phyloP scores from a whole-genome alignment of 768 basidiomycete species.

The Ephemerocybe angulata region DNA sequence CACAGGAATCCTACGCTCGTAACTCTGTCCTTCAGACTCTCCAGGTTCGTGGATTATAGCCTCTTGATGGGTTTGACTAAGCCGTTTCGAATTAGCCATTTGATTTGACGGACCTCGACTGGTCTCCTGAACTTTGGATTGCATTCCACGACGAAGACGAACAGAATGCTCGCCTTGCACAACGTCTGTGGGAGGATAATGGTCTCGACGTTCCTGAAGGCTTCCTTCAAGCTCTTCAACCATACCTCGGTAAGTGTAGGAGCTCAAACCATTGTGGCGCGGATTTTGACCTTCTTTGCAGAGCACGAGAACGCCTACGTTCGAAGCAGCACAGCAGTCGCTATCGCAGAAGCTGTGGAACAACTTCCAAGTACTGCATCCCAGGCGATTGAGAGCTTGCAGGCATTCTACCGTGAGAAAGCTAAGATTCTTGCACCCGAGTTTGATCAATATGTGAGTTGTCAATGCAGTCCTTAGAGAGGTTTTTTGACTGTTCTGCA shows the following conservation, averaged over 20 bases:
- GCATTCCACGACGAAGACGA: conserved; percentile 83
- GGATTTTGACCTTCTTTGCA: conserved; percentile 22
- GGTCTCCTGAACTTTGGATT: conserved; percentile 86
- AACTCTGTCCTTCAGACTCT: conserved; percentile 88
- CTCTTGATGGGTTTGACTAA: neutral
- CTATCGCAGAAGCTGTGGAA: conserved; percentile 74
- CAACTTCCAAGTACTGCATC: conserved; percentile 61
- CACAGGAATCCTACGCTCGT: conserved; percentile 85
- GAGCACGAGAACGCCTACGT: conserved; percentile 82
- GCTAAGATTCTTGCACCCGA: conserved; percentile 86
- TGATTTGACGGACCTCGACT: conserved; percentile 91
- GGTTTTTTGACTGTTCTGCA: conserved; percentile 23
- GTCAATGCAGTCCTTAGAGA: neutral
- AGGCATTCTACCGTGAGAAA: conserved; percentile 82
- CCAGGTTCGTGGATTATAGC: conserved; percentile 48
- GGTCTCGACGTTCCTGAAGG: conserved; percentile 80
- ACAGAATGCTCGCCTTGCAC: conserved; percentile 80
- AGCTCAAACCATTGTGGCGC: neutral
- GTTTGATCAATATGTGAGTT: conserved; percentile 84
- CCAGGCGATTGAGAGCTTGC: conserved; percentile 47
- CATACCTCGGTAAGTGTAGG: conserved; percentile 58
- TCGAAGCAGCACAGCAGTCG: conserved; percentile 63
- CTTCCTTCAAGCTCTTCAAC: conserved; percentile 54
- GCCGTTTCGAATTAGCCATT: conserved; percentile 57
- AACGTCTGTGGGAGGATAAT: conserved; percentile 91